Evolutionary conservation across 371 early-diverging fungal genomes (phyloP).

Genomic region (Mucor sp.): DNA sequence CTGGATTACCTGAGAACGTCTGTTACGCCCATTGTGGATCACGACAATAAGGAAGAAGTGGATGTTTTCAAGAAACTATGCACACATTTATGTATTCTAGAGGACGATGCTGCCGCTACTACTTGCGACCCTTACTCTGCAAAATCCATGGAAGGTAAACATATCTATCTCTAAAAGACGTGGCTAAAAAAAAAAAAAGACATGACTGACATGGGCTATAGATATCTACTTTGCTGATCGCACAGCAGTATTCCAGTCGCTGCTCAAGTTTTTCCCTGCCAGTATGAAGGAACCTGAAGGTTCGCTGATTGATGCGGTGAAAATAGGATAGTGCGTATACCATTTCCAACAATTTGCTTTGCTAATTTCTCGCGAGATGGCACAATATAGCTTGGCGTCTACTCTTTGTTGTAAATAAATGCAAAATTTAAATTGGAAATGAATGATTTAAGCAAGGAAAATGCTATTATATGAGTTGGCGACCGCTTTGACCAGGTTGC

Average conservation of each 20-base stretch:
- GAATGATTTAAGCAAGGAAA: no score
- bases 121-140: not conserved
- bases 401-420: not conserved
- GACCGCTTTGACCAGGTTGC: no score
- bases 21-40: conserved; percentile 68
- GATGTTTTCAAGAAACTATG: conserved; percentile 67
- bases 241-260: conserved; percentile 61
- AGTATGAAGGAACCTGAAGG: conserved; percentile 74
- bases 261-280: conserved; percentile 73
- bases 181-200: no score
- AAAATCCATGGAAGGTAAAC: conserved; percentile 6
- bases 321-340: conserved; percentile 26
- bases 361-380: not conserved
- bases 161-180: not conserved
- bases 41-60: conserved; percentile 61
- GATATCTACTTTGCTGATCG: conserved; percentile 31
- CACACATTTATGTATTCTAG: conserved; percentile 53
- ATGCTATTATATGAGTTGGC: no score
- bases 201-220: not conserved
- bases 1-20: conserved; percentile 70
- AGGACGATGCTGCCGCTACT: not conserved
- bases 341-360: not conserved
- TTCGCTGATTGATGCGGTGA: conserved; percentile 69
- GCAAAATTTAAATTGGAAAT: not conserved
- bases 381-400: not conserved